Percentiles rank a stretch among this genome's conserved stretches.
Evolutionary conservation across 257 asterid species (phyloP).

Genomic region (Solanum megistacrolobum): DNA sequence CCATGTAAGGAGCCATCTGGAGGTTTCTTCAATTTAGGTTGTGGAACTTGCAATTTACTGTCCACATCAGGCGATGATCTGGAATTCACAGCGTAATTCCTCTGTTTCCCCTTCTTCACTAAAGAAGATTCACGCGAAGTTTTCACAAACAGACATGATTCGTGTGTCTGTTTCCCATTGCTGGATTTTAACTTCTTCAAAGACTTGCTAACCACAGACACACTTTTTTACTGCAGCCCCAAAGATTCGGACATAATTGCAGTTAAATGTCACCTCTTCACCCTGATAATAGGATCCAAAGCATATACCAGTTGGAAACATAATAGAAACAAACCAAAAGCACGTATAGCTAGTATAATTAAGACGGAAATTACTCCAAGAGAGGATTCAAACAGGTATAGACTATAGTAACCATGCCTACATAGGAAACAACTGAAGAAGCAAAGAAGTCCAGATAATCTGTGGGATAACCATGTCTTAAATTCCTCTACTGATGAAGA

Average conservation of each 20-base stretch:
- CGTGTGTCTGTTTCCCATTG: slow-evolving; percentile 14
- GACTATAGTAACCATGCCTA: not conserved
- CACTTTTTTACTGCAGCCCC: slow-evolving; percentile 96
- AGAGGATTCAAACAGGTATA: not conserved
- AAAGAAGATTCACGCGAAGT: slow-evolving; percentile 30
- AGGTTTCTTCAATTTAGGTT: too few species aligned
- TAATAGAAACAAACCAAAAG: not conserved
- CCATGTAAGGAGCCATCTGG: too few species aligned
- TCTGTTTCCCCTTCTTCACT: slow-evolving; percentile 30
- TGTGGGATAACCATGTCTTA: not conserved
- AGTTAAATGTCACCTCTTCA: slow-evolving; percentile 91
- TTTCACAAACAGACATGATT: slow-evolving; percentile 13
- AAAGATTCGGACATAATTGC: slow-evolving; percentile 80
- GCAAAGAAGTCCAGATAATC: not conserved
- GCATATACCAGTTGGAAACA: not conserved
- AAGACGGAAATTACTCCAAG: not conserved
- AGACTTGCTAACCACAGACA: slow-evolving; percentile 35
- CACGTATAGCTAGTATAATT: not conserved
- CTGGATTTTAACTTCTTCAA: slow-evolving; percentile 30
- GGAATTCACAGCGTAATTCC: slow-evolving; percentile 22
- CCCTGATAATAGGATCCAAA: slow-evolving; percentile 38
- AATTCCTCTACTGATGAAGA: not conserved
- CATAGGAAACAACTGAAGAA: not conserved
- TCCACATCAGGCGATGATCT: slow-evolving; percentile 27
- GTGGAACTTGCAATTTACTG: too few species aligned